These are phyloP conservation scores for Cenchrus purpureus DNA, from an alignment of 176 grass and related monocot genomes.

Conservation along the genomic window DNA sequence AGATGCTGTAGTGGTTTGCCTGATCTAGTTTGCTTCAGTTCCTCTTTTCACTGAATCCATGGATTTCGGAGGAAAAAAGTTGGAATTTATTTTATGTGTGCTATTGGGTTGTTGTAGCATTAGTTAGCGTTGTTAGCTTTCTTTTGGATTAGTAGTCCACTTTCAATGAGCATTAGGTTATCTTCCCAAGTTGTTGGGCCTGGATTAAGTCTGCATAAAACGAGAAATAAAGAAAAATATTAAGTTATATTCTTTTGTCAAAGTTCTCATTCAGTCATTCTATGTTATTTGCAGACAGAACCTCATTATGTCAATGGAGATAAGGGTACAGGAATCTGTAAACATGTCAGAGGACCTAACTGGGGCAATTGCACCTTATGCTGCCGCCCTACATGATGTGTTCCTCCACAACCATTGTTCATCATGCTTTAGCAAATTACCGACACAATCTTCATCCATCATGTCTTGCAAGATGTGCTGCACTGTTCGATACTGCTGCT, in stretches of 20 bases:
- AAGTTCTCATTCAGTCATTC: not conserved
- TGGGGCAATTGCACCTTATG: constrained; percentile 53
- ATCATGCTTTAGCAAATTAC: constrained; percentile 65
- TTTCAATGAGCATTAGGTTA: not conserved
- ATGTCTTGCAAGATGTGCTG: constrained; percentile 52
- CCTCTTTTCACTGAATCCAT: not conserved
- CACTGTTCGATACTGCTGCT: constrained; percentile 67
- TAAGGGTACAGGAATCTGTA: constrained; percentile 53
- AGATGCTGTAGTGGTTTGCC: not conserved
- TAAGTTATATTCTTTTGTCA: not conserved
- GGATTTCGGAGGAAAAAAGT: not conserved
- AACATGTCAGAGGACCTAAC: constrained; percentile 71
- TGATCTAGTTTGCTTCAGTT: not conserved
- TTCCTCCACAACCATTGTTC: constrained; percentile 71
- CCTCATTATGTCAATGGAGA: constrained; percentile 58
- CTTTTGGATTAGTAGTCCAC: not conserved
- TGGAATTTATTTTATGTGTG: not conserved
- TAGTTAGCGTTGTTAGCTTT: not conserved
- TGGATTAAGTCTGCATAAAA: not conserved
- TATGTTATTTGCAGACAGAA: constrained; percentile 1
- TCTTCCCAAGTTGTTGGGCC: not conserved
- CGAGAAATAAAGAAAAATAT: not conserved
- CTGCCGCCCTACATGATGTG: constrained; percentile 54
- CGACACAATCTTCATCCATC: not conserved
- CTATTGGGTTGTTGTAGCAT: not conserved